Evolutionary conservation across 2,329 filamentous ascomycete species (phyloP), one percentile per base, ranked within the genome.

Genomic region (Tolypocladium sp.): DNA sequence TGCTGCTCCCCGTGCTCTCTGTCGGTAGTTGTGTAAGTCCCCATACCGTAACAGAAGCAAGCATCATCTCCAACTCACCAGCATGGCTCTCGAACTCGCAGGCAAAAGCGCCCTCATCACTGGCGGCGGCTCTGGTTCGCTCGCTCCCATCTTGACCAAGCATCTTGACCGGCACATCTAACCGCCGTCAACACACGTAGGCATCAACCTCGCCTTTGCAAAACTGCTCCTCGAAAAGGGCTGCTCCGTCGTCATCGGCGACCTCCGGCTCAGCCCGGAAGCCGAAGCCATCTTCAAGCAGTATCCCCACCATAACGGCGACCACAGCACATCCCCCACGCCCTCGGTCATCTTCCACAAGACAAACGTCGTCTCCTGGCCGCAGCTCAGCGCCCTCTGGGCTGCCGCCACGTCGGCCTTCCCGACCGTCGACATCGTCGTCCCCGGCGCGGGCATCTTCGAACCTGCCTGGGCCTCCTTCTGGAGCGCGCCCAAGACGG

Each of bases 161-260:
- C 37, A 15, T 38, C 15, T 52, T 35, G 49, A 1, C 49, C 15
- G 12, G 35, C 25, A 9, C 2, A 10, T 10, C 25, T 17, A 38
- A 38, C 37, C 37, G 13, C 13, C 15, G 4, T 7, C 3, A 1
- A 2, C 37, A 17, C 37, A 6, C 8, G 13, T 17, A 75, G 73
- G 74, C 37, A 76, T 76, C 59, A 72, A 69, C 63, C 69, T 74
- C 13, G 68, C 65, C 40, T 73, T 76, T 59, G 67, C 69, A 46
- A 62, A 64, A n/a, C 60, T 71, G 4, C 67, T 76, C 2, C 67
- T 75, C 40, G 59, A 61, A 6, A 66, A 67, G n/a, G 72, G 71
- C 58, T 75, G 69, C 61, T 74, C 73, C 10, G 72, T 76, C 52
- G 59, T 75, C 27, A 67, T 76, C 41, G 74, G 66, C 53, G 73